Conservation (phyloP, 345 rosid species). For the Lumnitzera littorea region DNA sequence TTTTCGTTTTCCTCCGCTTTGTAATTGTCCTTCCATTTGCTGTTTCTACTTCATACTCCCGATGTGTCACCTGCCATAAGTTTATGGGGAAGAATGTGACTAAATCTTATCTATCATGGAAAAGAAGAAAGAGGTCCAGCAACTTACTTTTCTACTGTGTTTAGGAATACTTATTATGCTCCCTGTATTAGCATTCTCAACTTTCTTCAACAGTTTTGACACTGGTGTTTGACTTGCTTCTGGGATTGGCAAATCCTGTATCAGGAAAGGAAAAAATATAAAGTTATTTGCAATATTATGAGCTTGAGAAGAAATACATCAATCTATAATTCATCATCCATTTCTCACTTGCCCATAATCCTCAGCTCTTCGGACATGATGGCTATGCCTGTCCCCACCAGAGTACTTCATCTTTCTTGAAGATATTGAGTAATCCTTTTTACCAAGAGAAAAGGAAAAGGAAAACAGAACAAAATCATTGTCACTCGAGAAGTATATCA, state of each 20-base stretch:
- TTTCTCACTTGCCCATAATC: slow-evolving; percentile 40
- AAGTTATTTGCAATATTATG: no score
- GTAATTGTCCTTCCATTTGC: slow-evolving; percentile 53
- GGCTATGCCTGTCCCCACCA: slow-evolving; percentile 33
- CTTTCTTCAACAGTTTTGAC: slow-evolving; percentile 46
- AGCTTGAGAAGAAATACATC: no score
- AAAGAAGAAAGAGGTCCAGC: slow-evolving; percentile 1
- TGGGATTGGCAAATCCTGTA: slow-evolving; percentile 45
- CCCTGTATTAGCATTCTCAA: slow-evolving; percentile 39
- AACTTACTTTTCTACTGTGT: slow-evolving; percentile 63
- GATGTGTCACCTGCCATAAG: slow-evolving; percentile 54
- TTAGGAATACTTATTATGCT: slow-evolving; percentile 42
- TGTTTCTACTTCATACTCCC: slow-evolving; percentile 68
- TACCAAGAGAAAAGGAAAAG: slow-evolving; percentile 10
- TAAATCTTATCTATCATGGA: background rate
- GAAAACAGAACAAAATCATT: background rate
- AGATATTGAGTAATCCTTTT: slow-evolving; percentile 53
- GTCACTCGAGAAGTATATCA: no score
- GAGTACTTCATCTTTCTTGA: slow-evolving; percentile 52
- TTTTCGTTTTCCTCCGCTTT: slow-evolving; percentile 59
- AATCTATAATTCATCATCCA: background rate
- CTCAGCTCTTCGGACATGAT: slow-evolving; percentile 22
- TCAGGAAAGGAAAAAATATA: background rate
- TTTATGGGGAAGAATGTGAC: background rate
- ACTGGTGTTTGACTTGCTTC: slow-evolving; percentile 52